Percentiles rank a stretch among this genome's conserved stretches.
Conservation (phyloP, 2,329 filamentous ascomycete genomes). For the Pseudogymnoascus pannorum region DNA sequence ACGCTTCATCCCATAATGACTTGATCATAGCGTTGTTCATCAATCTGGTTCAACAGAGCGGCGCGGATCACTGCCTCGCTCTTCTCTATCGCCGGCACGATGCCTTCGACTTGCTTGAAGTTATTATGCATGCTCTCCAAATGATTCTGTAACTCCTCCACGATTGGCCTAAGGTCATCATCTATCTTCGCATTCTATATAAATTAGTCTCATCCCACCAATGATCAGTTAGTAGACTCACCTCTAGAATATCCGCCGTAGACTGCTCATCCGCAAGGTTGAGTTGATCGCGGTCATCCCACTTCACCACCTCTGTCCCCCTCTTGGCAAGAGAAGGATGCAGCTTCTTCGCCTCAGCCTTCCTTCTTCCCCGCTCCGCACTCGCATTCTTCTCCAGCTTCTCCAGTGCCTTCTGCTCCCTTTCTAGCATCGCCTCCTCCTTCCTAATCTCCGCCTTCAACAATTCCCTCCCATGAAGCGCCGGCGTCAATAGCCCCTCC, state of each 20-base stretch:
- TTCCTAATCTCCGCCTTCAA: slow-evolving; percentile 50
- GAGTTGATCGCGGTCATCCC: slow-evolving; percentile 17
- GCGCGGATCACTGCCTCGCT: slow-evolving; percentile 27
- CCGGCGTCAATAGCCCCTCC: slow-evolving; percentile 53
- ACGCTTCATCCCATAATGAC: slow-evolving; percentile 24
- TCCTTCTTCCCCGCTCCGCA: slow-evolving; percentile 44
- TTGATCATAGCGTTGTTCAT: slow-evolving; percentile 24
- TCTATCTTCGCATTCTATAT: slow-evolving; percentile 17
- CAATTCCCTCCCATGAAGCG: slow-evolving; percentile 55
- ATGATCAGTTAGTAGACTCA: neutral
- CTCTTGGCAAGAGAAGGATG: slow-evolving; percentile 23
- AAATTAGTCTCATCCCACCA: neutral
- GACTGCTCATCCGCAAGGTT: neutral
- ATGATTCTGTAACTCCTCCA: slow-evolving; percentile 25
- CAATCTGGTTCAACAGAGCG: slow-evolving; percentile 26
- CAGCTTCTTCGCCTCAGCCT: slow-evolving; percentile 32
- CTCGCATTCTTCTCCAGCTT: slow-evolving; percentile 49
- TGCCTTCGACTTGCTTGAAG: slow-evolving; percentile 25
- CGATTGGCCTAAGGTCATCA: slow-evolving; percentile 22
- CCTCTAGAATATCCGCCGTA: neutral
- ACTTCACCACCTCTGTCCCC: slow-evolving; percentile 16
- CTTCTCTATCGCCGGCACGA: slow-evolving; percentile 25
- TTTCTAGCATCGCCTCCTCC: slow-evolving; percentile 48
- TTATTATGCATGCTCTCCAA: slow-evolving; percentile 28
- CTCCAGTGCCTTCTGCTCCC: slow-evolving; percentile 45